Conservation (phyloP, 495 filamentous ascomycete genomes). For the Letharia lupina region DNA sequence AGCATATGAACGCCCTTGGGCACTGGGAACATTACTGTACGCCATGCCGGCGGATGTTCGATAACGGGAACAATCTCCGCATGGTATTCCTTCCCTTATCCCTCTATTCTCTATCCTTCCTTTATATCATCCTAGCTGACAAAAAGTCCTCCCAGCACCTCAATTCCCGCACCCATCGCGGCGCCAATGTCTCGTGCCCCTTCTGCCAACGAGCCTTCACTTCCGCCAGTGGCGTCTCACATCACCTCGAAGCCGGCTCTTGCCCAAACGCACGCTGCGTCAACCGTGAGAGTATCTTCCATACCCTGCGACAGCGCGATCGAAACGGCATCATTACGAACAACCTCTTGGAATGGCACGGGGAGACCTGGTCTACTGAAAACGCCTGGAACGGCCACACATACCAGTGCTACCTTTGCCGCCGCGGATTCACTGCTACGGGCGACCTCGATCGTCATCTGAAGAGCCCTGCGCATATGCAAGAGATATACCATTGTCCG, state of each 20-base stretch:
- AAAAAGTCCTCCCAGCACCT: constrained; percentile 31
- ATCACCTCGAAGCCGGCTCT: constrained; percentile 40
- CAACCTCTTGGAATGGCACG: constrained; percentile 33
- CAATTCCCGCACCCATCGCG: constrained; percentile 36
- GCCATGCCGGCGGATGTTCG: constrained; percentile 31
- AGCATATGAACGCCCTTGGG: constrained; percentile 32
- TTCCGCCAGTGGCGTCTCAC: constrained; percentile 36
- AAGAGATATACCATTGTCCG: constrained; percentile 47
- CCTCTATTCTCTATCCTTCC: not conserved
- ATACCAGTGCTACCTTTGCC: constrained; percentile 43
- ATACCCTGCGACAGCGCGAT: constrained; percentile 42
- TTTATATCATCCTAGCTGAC: constrained; percentile 8
- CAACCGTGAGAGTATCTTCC: constrained; percentile 40
- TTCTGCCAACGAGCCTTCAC: constrained; percentile 37
- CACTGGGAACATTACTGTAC: constrained; percentile 38
- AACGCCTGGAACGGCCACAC: constrained; percentile 33
- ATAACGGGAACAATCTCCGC: constrained; percentile 34
- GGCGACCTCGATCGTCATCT: constrained; percentile 31
- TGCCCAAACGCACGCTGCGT: constrained; percentile 32
- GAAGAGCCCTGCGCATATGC: constrained; percentile 35
- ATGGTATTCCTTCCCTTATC: constrained; percentile 26
- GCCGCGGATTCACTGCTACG: constrained; percentile 25
- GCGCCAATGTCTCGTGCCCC: constrained; percentile 31
- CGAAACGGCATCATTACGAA: constrained; percentile 36
- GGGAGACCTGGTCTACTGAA: constrained; percentile 24